phyloP scores from a whole-genome alignment of 305 asterid genomes.

The Plantago coronopus region DNA sequence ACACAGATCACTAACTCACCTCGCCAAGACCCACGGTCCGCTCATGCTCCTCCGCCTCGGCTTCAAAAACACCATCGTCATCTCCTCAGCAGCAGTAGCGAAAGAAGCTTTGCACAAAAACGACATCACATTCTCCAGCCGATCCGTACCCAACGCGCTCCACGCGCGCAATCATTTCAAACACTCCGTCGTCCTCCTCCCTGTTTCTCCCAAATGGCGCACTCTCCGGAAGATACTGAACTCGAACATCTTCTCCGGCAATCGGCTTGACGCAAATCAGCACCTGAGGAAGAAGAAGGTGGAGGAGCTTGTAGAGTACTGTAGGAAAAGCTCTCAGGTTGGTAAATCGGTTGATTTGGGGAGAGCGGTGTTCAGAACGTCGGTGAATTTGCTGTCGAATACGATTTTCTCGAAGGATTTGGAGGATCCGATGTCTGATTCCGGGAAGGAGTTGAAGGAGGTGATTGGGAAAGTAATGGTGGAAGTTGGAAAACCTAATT shows the following conservation, averaged over 20 bases:
- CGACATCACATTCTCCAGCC: constrained; percentile 5
- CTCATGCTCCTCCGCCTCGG: not conserved
- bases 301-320: constrained; percentile 1
- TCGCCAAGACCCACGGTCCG: not conserved
- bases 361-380: not conserved
- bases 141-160: not conserved
- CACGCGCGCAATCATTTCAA: constrained; percentile 6
- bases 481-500: constrained; percentile 1
- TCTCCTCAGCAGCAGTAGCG: not conserved
- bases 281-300: constrained; percentile 1
- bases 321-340: not conserved
- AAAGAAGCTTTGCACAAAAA: not conserved
- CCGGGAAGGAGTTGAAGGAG: constrained; percentile 4
- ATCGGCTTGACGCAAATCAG: not conserved
- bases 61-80: not conserved
- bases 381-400: not conserved
- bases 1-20: not conserved
- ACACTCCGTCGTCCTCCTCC: constrained; percentile 1
- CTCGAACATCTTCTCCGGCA: not conserved
- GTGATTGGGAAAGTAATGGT: not conserved
- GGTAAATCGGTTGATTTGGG: not conserved
- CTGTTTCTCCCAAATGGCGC: not conserved
- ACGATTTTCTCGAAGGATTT: constrained; percentile 4
- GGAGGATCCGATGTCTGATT: constrained; percentile 1
- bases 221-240: constrained; percentile 1